These are phyloP conservation scores for Hypoxylon sp. DNA, from an alignment of 2,329 filamentous ascomycete species.

Conservation along the genomic window DNA sequence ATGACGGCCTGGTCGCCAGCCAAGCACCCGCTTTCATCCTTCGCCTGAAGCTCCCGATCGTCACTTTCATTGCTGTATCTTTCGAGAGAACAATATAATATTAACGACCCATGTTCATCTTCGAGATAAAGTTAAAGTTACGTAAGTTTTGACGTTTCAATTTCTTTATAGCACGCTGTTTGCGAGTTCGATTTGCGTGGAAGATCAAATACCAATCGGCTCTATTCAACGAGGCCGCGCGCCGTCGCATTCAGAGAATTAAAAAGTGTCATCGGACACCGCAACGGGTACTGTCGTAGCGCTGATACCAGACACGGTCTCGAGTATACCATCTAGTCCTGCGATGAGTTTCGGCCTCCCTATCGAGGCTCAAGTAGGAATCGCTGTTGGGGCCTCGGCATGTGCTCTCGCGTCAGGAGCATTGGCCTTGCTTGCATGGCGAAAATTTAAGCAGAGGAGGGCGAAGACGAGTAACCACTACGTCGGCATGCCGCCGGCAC, in stretches of 20 bases:
- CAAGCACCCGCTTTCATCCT: background rate
- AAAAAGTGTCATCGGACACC: background rate
- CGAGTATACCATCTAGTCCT: background rate
- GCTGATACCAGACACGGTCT: background rate
- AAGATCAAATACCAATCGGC: background rate
- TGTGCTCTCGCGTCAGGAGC: conserved; percentile 26
- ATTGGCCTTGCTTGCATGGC: conserved; percentile 11
- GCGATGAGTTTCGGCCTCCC: conserved; percentile 9
- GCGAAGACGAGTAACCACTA: conserved; percentile 8
- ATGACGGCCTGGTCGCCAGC: background rate
- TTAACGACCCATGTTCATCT: background rate
- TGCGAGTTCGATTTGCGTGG: background rate
- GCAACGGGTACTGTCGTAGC: background rate
- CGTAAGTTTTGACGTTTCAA: background rate
- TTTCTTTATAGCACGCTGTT: background rate
- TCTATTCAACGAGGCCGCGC: background rate
- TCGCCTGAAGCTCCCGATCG: background rate
- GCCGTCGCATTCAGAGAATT: background rate
- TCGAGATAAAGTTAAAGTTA: background rate
- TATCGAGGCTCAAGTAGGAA: conserved; percentile 25
- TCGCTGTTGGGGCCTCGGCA: conserved; percentile 19
- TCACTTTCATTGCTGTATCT: background rate
- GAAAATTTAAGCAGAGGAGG: conserved; percentile 21
- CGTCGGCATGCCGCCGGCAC: conserved; percentile 22
- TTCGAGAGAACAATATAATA: background rate